Conservation (phyloP, 2,329 filamentous ascomycete genomes). For the Aschersonia sp. region DNA sequence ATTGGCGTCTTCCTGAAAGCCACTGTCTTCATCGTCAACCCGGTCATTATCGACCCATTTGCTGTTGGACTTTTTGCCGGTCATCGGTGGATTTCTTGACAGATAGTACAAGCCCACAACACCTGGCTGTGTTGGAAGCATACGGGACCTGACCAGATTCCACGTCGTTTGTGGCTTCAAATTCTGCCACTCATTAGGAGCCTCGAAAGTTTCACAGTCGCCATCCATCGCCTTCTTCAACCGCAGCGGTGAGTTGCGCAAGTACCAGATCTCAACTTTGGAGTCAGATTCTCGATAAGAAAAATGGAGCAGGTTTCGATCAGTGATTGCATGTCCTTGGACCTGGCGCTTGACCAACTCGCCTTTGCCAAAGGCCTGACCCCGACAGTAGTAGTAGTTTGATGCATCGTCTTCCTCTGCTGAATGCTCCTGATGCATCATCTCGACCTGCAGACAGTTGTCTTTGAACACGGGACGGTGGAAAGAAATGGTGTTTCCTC, state of each 20-base stretch:
- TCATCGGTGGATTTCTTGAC: background rate
- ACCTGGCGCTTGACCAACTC: background rate
- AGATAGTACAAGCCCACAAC: background rate
- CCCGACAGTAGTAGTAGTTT: background rate
- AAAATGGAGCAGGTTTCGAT: background rate
- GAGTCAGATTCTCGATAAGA: background rate
- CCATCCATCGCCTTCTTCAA: background rate
- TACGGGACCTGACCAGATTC: background rate
- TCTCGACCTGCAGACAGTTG: background rate
- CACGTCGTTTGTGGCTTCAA: background rate
- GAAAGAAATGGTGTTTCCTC: background rate
- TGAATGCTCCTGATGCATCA: background rate
- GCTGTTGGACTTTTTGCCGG: background rate
- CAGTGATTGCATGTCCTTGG: background rate
- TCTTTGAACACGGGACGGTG: background rate
- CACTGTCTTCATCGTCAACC: background rate
- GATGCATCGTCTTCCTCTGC: background rate
- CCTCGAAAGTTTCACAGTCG: background rate
- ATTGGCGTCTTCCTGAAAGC: background rate
- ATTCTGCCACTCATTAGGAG: background rate
- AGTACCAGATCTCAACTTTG: background rate
- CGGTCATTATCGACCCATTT: background rate
- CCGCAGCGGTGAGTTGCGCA: background rate
- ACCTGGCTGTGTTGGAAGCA: background rate
- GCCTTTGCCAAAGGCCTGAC: background rate